Evolutionary conservation across 192 early-diverging fungal species (phyloP), one percentile per base, ranked within the genome.

Genomic region (Coemansia sp.): DNA sequence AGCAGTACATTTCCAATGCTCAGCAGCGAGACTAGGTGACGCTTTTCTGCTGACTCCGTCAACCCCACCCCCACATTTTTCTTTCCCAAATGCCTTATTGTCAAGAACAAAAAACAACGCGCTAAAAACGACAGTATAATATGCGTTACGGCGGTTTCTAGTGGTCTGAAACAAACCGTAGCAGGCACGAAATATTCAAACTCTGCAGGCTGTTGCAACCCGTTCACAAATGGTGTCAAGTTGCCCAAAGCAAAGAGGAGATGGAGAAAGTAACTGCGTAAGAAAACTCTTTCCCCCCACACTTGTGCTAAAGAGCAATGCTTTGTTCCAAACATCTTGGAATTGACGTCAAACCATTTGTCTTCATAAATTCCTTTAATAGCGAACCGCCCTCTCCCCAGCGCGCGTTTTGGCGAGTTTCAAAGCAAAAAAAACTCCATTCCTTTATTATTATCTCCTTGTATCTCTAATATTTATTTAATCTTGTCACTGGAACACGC

Each of bases 1-100:
- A 60, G 37, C 15, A 44, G 15, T 68, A 58, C 50, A 63, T 70
- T 27, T 50, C 48, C 0, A 26, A 32, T 35, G 11, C 15, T 41
- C 50, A 19, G 19, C 46, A 50, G 26, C 26, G 35, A 11, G 21
- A 46, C 43, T 22, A 26, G 48, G 21, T 22, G 5, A 15, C 4
- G 10, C 9, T 38, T 32, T 27, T 21, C 39, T 40, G 34, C 15
- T 38, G 34, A 50, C 17, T 42, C n/a, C n/a, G n/a, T n/a, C n/a
- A n/a, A n/a, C n/a, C n/a, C n/a, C n/a, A n/a, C n/a, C n/a, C n/a
- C n/a, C n/a, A n/a, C n/a, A n/a, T 62, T 42, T 41, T 8, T 50
- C 11, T 27, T 14, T 9, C 17, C 8, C 22, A 24, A 12, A 24
- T 24, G 18, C 8, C 39, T 29, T 18, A 14, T 58, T 26, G 6